Percentiles rank a stretch among this genome's conserved stretches.
Evolutionary conservation across 192 early-diverging fungal species (phyloP).

Genomic region (Coemansia sp.): DNA sequence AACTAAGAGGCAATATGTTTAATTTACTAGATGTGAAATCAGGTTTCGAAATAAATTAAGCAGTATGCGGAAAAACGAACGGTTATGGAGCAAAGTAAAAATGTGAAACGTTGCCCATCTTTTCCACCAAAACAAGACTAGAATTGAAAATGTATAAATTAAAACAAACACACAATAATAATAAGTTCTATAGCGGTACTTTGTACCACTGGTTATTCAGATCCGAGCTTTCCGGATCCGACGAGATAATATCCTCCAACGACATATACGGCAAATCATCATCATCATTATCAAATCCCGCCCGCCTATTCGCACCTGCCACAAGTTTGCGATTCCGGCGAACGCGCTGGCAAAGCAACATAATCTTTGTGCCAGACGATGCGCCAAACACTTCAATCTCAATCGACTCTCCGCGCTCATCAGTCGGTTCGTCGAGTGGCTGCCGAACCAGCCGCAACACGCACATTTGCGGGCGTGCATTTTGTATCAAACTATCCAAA

Average conservation of each 20-base stretch:
- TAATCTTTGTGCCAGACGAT: slow-evolving; percentile 27
- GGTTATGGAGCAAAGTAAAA: no score
- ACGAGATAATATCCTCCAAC: slow-evolving; percentile 40
- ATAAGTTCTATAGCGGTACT: slow-evolving; percentile 18
- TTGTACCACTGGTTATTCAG: slow-evolving; percentile 27
- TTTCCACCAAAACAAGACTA: background rate
- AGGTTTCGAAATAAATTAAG: no score
- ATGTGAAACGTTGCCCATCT: no score
- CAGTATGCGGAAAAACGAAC: no score
- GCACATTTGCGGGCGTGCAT: slow-evolving; percentile 33
- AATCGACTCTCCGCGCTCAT: background rate
- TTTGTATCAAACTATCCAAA: slow-evolving; percentile 20
- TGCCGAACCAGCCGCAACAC: slow-evolving; percentile 12
- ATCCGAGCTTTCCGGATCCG: slow-evolving; percentile 37
- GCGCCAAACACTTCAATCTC: slow-evolving; percentile 45
- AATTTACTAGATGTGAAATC: no score
- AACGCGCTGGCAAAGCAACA: slow-evolving; percentile 36
- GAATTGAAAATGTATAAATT: background rate
- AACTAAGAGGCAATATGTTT: no score
- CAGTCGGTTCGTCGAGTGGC: slow-evolving; percentile 7
- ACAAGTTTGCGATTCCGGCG: slow-evolving; percentile 6
- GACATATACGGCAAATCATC: slow-evolving; percentile 29
- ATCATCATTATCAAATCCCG: slow-evolving; percentile 5
- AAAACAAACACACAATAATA: background rate
- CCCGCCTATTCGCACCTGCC: background rate